Evolutionary conservation across 208 protist species (phyloP), one percentile per base, ranked within the genome.

Genomic region (Leptomonas seymouri): DNA sequence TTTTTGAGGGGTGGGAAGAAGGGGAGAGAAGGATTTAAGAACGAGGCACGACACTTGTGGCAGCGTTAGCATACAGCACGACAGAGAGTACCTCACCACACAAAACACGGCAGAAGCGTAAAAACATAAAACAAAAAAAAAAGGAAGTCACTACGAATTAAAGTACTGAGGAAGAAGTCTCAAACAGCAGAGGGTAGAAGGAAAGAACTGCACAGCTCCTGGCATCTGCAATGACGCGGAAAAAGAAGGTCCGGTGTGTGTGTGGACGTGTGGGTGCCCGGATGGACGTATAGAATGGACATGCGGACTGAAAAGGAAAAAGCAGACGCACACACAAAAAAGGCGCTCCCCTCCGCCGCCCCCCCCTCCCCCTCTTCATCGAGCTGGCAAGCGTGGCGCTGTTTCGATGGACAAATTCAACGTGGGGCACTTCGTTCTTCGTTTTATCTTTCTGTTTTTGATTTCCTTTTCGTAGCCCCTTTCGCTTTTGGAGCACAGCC

Each of bases 241-340:
- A 48, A 48, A 48, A 48, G 18, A 48, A 27, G 45, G 39, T 12
- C 30, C 30, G 0, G 36, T 28, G 18, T 55, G 12, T 50, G 62
- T 46, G 31, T 45, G 36, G 51, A 28, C 69, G 69, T 67, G 57
- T 63, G 36, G 45, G 30, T 45, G 27, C 18, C 18, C 15, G 34
- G 30, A 62, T 12, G 41, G 39, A 63, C 14, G 0, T 36, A 11
- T 31, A 3, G 25, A 50, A 45, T 6, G 15, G 3, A 8, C 31
- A 31, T 28, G 18, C 31, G 41, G 49, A n/a, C 18, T 30, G 9
- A 44, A 45, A 51, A 15, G 25, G 16, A 57, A 67, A 23, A 57
- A 27, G 39, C 39, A 46, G n/a, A 27, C 11, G 7, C 16, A 45
- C 5, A 41, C 61, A 30, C n/a, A 67, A 39, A 44, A 14, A 48